These are phyloP conservation scores for Anaeromyces robustus DNA, from an alignment of 192 early-diverging fungal genomes.

Conservation along the genomic window DNA sequence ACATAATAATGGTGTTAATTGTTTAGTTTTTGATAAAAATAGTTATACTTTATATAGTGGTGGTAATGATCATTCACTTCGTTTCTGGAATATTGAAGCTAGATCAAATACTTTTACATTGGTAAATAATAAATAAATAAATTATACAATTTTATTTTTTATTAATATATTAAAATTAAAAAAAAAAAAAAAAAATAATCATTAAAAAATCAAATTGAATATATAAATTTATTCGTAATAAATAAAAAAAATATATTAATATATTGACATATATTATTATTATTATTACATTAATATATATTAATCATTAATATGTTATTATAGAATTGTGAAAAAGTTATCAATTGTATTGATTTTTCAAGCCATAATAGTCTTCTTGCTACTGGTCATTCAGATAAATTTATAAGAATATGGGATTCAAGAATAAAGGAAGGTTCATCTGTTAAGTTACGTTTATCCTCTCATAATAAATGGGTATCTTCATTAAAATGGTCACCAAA, in stretches of 20 bases:
- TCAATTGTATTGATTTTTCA: constrained; percentile 61
- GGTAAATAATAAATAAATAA: constrained; percentile 15
- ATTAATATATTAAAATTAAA: background rate
- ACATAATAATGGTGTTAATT: constrained; percentile 62
- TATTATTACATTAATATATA: constrained; percentile 4
- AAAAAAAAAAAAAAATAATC: too few relatives aligned
- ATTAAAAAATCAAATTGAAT: too few relatives aligned
- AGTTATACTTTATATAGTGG: constrained; percentile 59
- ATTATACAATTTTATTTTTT: background rate
- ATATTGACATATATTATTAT: too few relatives aligned
- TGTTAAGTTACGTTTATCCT: constrained; percentile 58
- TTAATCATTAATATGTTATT: background rate
- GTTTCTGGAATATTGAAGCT: constrained; percentile 75
- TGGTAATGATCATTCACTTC: constrained; percentile 86
- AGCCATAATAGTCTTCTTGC: constrained; percentile 50
- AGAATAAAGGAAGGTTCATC: constrained; percentile 55
- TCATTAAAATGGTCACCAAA: constrained; percentile 69
- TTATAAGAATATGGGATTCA: constrained; percentile 82
- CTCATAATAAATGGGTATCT: constrained; percentile 74
- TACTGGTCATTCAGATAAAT: constrained; percentile 72
- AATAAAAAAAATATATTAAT: too few relatives aligned
- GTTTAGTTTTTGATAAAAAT: constrained; percentile 52
- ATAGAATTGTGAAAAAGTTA: constrained; percentile 73
- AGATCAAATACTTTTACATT: constrained; percentile 58
- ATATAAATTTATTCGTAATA: too few relatives aligned